These are phyloP conservation scores for Solanum gandarillasii DNA, from an alignment of 257 asterid species.

Conservation along the genomic window DNA sequence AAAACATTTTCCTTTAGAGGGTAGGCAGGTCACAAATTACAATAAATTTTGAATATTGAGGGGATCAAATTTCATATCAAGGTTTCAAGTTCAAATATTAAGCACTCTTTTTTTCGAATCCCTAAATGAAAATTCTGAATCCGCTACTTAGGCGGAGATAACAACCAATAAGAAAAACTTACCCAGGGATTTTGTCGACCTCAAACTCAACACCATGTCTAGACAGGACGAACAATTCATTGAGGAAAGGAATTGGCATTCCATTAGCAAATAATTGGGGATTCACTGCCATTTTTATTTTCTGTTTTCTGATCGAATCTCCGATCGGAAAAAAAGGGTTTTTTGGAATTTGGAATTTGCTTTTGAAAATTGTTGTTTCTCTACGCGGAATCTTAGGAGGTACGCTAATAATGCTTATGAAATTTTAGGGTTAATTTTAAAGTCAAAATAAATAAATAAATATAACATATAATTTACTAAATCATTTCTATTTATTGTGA, in stretches of 20 bases:
- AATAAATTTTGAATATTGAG: background rate
- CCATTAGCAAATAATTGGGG: constrained; percentile 81
- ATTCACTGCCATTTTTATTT: constrained; percentile 57
- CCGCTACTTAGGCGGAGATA: background rate
- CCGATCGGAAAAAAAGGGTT: background rate
- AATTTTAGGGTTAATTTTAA: background rate
- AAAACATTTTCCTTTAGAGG: background rate
- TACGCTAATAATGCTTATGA: background rate
- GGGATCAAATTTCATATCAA: background rate
- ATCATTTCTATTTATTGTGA: background rate
- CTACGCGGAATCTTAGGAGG: background rate
- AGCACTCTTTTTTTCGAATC: background rate
- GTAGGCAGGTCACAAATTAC: background rate
- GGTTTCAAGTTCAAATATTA: background rate
- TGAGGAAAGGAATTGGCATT: constrained; percentile 82
- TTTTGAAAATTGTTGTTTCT: background rate
- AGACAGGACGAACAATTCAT: constrained; percentile 76
- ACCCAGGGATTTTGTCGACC: constrained; percentile 88
- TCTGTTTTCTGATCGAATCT: background rate
- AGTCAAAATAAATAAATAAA: no score
- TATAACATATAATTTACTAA: background rate
- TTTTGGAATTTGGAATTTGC: background rate
- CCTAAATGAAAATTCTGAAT: background rate
- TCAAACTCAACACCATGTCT: constrained; percentile 90
- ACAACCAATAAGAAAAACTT: background rate